Evolutionary conservation across 495 filamentous ascomycete species (phyloP).

Genomic region (Glonium stellatum): DNA sequence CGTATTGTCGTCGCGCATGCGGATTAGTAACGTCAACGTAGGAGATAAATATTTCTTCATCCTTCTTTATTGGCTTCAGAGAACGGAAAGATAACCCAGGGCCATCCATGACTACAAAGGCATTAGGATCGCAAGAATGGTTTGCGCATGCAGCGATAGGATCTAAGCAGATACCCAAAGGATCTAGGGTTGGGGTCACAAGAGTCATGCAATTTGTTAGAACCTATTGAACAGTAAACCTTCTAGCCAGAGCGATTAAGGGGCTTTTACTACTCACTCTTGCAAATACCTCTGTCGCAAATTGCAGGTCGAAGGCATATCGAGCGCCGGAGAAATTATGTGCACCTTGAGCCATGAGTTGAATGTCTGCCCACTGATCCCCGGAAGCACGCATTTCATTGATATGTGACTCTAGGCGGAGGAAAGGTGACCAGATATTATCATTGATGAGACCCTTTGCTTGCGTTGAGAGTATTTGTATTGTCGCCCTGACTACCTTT

Average conservation of each 20-base stretch:
- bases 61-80: conserved; percentile 42
- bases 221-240: conserved; percentile 30
- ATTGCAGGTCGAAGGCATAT: not conserved
- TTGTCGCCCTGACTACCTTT: conserved; percentile 17
- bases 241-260: not conserved
- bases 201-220: conserved; percentile 57
- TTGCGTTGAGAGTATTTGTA: conserved; percentile 18
- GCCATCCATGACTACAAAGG: conserved; percentile 57
- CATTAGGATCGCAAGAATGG: conserved; percentile 66
- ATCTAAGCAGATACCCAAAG: conserved; percentile 57
- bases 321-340: conserved; percentile 44
- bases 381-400: conserved; percentile 20
- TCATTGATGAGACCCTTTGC: conserved; percentile 19
- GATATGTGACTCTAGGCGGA: conserved; percentile 13
- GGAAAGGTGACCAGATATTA: conserved; percentile 11
- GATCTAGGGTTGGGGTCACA: conserved; percentile 49
- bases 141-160: conserved; percentile 53
- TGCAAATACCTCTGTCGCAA: conserved; percentile 11
- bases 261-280: conserved; percentile 5
- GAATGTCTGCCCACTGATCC: conserved; percentile 42
- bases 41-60: conserved; percentile 59
- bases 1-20: conserved; percentile 39
- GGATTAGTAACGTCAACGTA: conserved; percentile 60
- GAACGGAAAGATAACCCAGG: conserved; percentile 36
- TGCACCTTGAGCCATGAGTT: conserved; percentile 49